phyloP scores from a whole-genome alignment of 345 rosid species.

The Rhodamnia rubescens region DNA sequence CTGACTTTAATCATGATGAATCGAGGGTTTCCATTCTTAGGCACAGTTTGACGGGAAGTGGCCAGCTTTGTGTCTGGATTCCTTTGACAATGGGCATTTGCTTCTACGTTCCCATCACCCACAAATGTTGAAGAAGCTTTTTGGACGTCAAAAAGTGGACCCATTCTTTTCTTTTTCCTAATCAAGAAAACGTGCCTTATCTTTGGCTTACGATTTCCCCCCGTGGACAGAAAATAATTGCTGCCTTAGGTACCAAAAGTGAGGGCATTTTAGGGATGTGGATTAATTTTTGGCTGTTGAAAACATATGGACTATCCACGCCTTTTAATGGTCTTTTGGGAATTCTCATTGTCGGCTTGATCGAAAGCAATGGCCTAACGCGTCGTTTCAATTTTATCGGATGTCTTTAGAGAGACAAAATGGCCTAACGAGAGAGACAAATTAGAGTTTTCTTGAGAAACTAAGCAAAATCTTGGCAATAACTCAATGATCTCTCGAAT shows the following conservation, averaged over 20 bases:
- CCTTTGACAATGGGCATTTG: not conserved
- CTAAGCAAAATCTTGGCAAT: not conserved
- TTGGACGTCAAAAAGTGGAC: too few relatives aligned
- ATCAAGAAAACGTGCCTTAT: not conserved
- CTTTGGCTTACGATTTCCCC: not conserved
- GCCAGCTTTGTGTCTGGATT: not conserved
- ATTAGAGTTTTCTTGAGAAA: not conserved
- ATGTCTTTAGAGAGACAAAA: not conserved
- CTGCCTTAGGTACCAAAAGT: not conserved
- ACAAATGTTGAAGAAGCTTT: not conserved
- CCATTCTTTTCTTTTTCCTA: not conserved
- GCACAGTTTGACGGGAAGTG: not conserved
- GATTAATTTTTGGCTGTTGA: not conserved
- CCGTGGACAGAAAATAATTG: not conserved
- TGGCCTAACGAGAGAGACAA: accelerated
- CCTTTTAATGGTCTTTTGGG: not conserved
- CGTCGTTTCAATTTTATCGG: not conserved
- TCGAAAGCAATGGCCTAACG: not conserved
- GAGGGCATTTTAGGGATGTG: not conserved
- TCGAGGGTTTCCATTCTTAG: not conserved
- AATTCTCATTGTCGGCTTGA: not conserved
- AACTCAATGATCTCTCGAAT: not conserved
- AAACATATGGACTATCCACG: not conserved
- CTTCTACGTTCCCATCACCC: not conserved
- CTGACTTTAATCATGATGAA: too few relatives aligned